A percentile compares a stretch with the other conserved stretches of the same genome.
phyloP scores from a whole-genome alignment of 2,329 filamentous ascomycete genomes.

The Fusarium chlamydosporum region DNA sequence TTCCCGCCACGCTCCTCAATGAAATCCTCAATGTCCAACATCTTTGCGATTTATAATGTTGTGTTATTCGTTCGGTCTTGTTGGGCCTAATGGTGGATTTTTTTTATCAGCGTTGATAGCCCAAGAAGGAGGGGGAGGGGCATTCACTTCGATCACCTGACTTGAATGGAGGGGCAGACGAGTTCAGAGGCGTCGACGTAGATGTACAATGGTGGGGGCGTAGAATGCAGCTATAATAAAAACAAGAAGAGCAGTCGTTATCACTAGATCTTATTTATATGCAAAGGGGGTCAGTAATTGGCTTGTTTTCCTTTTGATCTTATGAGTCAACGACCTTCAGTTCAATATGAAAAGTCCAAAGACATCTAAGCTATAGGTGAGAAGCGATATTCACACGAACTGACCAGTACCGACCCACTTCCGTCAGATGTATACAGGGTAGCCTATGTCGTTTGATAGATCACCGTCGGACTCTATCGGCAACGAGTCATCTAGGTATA shows the following conservation, averaged over 20 bases:
- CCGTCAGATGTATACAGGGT: not conserved
- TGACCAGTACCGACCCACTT: not conserved
- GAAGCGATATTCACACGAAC: not conserved
- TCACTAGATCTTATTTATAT: not conserved
- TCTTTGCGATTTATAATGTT: constrained; percentile 55
- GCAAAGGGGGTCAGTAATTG: too few species aligned
- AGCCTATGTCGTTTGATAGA: not conserved
- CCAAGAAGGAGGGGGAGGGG: constrained; percentile 51
- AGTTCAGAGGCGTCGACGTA: not conserved
- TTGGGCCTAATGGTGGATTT: constrained; percentile 44
- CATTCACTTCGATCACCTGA: constrained; percentile 46
- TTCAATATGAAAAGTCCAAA: not conserved
- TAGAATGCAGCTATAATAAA: not conserved
- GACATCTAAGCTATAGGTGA: not conserved
- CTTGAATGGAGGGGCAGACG: constrained; percentile 31
- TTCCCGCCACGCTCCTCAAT: constrained; percentile 90
- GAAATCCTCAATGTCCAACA: constrained; percentile 85
- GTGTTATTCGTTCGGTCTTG: constrained; percentile 33
- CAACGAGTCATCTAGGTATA: not conserved
- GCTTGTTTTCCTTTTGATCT: not conserved
- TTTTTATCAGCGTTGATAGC: constrained; percentile 45
- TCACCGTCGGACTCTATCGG: not conserved
- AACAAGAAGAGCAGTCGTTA: too few species aligned
- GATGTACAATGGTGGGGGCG: not conserved
- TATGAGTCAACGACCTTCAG: not conserved